Evolutionary conservation across 768 basidiomycete species (phyloP).

Genomic region (Tylopilus subfusipes): DNA sequence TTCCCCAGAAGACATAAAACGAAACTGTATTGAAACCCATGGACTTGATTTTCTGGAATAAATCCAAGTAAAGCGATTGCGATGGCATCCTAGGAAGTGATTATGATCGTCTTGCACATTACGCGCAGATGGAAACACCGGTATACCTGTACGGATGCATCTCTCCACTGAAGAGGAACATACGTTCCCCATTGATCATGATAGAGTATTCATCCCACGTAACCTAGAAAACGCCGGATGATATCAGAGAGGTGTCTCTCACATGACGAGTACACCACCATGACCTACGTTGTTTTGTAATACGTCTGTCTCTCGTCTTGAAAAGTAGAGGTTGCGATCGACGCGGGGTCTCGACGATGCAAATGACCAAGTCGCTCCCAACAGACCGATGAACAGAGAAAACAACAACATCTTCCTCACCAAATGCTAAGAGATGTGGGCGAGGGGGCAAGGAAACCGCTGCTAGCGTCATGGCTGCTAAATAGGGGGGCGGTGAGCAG

Average conservation of each 20-base stretch:
- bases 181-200: conserved; percentile 52
- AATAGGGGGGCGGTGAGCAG: not conserved
- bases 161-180: conserved; percentile 60
- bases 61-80: conserved; percentile 39
- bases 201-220: conserved; percentile 62
- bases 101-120: not conserved
- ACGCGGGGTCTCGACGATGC: conserved; percentile 7
- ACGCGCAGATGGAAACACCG: not conserved
- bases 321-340: conserved; percentile 15
- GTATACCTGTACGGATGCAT: conserved; percentile 53
- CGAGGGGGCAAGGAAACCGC: not conserved
- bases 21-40: conserved; percentile 39
- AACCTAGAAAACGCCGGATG: conserved; percentile 27
- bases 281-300: conserved; percentile 18
- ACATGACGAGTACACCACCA: not conserved
- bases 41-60: conserved; percentile 62
- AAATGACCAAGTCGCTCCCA: conserved; percentile 8
- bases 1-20: conserved; percentile 59
- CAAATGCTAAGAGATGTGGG: not conserved
- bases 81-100: conserved; percentile 32
- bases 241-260: not conserved
- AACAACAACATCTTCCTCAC: conserved; percentile 8
- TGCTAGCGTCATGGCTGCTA: not conserved
- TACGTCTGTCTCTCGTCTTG: conserved; percentile 10
- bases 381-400: conserved; percentile 8